Percentiles rank a stretch among this genome's conserved stretches.
These are phyloP conservation scores for Myxozyma udenii DNA, from an alignment of 805 yeast genomes.

Conservation along the genomic window DNA sequence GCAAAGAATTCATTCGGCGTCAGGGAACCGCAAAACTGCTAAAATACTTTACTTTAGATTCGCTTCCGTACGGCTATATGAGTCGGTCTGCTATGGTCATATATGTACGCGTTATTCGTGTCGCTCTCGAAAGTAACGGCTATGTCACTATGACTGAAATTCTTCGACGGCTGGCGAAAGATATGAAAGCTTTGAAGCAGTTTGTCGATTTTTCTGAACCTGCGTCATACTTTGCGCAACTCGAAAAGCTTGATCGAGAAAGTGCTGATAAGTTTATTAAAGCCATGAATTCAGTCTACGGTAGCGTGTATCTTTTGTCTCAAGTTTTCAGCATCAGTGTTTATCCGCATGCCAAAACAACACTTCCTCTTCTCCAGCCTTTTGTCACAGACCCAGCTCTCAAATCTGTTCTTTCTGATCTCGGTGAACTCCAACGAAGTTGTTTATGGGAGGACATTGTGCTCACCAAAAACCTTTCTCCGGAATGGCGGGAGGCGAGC, in stretches of 20 bases:
- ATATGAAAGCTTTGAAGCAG: slow-evolving; percentile 5
- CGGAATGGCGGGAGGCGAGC: slow-evolving; percentile 30
- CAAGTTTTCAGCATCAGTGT: slow-evolving; percentile 23
- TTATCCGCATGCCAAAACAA: slow-evolving; percentile 25
- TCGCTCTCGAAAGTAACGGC: slow-evolving; percentile 12
- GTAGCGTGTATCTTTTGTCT: slow-evolving; percentile 22
- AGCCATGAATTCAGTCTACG: slow-evolving; percentile 20
- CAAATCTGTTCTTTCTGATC: slow-evolving; percentile 23
- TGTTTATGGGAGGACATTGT: slow-evolving; percentile 34
- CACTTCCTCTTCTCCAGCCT: slow-evolving; percentile 28
- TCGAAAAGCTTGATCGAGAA: slow-evolving; percentile 10
- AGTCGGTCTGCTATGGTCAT: slow-evolving; percentile 29
- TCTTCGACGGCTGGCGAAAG: slow-evolving; percentile 7
- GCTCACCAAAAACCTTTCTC: slow-evolving; percentile 17
- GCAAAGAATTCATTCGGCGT: slow-evolving; percentile 34
- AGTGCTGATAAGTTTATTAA: slow-evolving; percentile 10
- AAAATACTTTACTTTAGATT: slow-evolving; percentile 29
- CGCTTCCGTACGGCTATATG: slow-evolving; percentile 38
- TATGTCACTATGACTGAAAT: slow-evolving; percentile 9
- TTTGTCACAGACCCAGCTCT: slow-evolving; percentile 15
- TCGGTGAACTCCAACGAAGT: slow-evolving; percentile 34
- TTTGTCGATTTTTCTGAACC: slow-evolving; percentile 16
- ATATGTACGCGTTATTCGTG: slow-evolving; percentile 17
- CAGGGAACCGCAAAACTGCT: slow-evolving; percentile 32
- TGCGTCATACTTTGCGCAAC: slow-evolving; percentile 13